Evolutionary conservation across 768 basidiomycete species (phyloP).

Genomic region (Dictyophora rubrovolvata): DNA sequence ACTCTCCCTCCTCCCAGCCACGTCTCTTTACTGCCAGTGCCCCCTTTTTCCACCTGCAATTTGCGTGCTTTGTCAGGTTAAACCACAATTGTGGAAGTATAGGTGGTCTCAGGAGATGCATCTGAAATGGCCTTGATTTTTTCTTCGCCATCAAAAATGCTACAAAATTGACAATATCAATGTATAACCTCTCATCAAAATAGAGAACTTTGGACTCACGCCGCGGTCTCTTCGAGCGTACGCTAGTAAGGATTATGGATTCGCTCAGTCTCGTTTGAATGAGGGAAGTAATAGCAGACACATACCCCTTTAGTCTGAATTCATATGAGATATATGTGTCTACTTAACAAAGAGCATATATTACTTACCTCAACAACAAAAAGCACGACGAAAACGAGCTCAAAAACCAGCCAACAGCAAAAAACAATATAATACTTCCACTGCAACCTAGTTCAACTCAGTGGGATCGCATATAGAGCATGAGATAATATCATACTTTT

Average conservation of each 20-base stretch:
- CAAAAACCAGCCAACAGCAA: slow-evolving; percentile 7
- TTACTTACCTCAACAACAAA: slow-evolving; percentile 1
- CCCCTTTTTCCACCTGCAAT: too few species aligned
- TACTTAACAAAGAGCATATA: not conserved
- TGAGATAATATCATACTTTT: slow-evolving; percentile 11
- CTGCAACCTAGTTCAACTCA: not conserved
- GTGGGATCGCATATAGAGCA: not conserved
- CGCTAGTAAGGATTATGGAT: slow-evolving; percentile 13
- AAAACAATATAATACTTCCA: slow-evolving; percentile 12
- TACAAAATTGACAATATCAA: not conserved
- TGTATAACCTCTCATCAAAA: not conserved
- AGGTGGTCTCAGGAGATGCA: not conserved
- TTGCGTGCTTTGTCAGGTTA: too few species aligned
- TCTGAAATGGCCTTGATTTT: slow-evolving; percentile 11
- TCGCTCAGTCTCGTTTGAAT: not conserved
- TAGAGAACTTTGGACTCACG: slow-evolving; percentile 13
- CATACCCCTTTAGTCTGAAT: slow-evolving; percentile 3
- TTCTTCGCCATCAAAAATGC: slow-evolving; percentile 24
- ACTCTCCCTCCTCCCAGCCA: too few species aligned
- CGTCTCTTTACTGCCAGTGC: too few species aligned
- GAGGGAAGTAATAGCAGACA: not conserved
- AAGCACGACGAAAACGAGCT: slow-evolving; percentile 2
- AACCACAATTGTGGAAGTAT: too few species aligned
- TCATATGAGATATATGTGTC: not conserved
- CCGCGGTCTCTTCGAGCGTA: slow-evolving; percentile 25